Conservation (phyloP, 192 early-diverging fungal genomes). For the Umbelopsis isabellina region DNA sequence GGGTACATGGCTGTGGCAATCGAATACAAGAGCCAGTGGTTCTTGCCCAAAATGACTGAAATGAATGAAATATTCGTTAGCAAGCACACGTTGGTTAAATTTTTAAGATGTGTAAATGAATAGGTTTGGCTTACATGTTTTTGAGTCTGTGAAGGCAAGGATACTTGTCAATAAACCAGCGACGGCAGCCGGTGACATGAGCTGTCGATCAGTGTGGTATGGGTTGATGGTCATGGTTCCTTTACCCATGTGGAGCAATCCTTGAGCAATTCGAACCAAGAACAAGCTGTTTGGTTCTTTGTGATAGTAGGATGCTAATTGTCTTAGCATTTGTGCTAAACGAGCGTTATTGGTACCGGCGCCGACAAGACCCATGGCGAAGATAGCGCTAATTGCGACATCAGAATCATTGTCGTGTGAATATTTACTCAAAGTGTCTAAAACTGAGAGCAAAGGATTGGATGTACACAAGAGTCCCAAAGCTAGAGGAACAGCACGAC, state of each 20-base stretch:
- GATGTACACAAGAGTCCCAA: constrained; percentile 95
- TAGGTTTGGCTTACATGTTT: constrained; percentile 81
- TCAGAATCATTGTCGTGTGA: constrained; percentile 98
- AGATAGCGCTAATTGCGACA: constrained; percentile 94
- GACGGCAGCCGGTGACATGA: constrained; percentile 89
- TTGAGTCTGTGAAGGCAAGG: constrained; percentile 89
- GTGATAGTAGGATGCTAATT: constrained; percentile 95
- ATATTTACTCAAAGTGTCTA: constrained; percentile 97
- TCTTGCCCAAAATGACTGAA: constrained; percentile 82
- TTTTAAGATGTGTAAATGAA: too few species aligned
- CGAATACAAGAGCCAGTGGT: constrained; percentile 94
- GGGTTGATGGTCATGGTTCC: constrained; percentile 97
- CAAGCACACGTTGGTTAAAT: too few species aligned
- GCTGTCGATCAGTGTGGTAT: constrained; percentile 87
- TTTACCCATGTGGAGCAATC: constrained; percentile 96
- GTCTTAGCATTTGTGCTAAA: constrained; percentile 95
- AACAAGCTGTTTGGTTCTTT: constrained; percentile 91
- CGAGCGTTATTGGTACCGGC: constrained; percentile 99
- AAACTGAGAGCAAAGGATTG: constrained; percentile 88
- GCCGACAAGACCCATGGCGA: constrained; percentile 98
- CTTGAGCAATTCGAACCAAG: constrained; percentile 85
- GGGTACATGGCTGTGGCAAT: constrained; percentile 96
- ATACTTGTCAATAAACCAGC: constrained; percentile 88
- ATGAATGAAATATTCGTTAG: background rate
- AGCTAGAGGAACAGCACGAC: constrained; percentile 92